Evolutionary conservation across 306 rosid genomes (phyloP).

Genomic region (Quercus aquifolioides): DNA sequence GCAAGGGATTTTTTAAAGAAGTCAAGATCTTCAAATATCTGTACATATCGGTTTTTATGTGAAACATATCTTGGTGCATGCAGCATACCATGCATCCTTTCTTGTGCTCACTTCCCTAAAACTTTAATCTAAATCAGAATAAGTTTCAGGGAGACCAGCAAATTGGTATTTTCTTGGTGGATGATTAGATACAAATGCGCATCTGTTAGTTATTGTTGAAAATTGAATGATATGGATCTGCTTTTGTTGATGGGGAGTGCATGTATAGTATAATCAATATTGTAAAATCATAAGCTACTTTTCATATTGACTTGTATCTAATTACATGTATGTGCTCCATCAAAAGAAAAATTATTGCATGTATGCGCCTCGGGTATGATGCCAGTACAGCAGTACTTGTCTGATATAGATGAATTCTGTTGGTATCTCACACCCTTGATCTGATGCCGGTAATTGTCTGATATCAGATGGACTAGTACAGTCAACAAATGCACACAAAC

Average conservation of each 20-base stretch:
- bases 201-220: background rate
- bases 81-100: background rate
- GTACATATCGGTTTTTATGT: background rate
- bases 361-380: too few species aligned
- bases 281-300: background rate
- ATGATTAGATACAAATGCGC: background rate
- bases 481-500: conserved; percentile 69
- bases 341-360: too few species aligned
- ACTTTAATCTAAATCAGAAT: too few species aligned
- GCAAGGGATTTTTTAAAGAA: background rate
- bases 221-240: background rate
- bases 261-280: background rate
- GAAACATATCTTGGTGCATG: background rate
- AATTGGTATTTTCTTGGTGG: conserved; percentile 43
- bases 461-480: conserved; percentile 85
- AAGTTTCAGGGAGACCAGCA: conserved; percentile 81
- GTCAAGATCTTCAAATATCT: background rate
- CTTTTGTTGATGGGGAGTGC: background rate
- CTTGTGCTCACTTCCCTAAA: background rate
- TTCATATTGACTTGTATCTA: conserved; percentile 4
- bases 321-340: conserved; percentile 7
- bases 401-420: conserved; percentile 46
- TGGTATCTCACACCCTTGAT: conserved; percentile 81
- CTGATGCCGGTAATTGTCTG: conserved; percentile 73
- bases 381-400: too few species aligned